These are phyloP conservation scores for Amanita rubescens DNA, from an alignment of 768 basidiomycete species.

Conservation along the genomic window DNA sequence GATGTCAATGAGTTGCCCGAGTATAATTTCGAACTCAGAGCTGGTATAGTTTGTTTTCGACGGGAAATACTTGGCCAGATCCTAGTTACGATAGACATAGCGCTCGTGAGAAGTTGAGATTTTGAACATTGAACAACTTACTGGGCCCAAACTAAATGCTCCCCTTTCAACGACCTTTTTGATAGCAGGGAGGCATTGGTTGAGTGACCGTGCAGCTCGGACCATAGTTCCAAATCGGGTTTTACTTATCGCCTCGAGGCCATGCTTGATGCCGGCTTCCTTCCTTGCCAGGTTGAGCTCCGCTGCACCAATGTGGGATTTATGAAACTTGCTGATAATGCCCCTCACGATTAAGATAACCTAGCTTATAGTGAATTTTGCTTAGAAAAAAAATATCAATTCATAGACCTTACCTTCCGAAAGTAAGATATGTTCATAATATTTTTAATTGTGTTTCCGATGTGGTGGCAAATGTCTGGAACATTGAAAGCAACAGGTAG, in stretches of 20 bases:
- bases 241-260: constrained; percentile 18
- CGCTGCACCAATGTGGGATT: constrained; percentile 13
- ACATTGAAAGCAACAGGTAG: constrained; percentile 15
- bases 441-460: constrained; percentile 19
- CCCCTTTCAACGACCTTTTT: constrained; percentile 11
- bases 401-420: neutral
- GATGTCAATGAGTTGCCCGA: constrained; percentile 11
- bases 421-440: constrained; percentile 18
- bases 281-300: constrained; percentile 11
- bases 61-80: neutral
- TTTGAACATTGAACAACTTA: too few relatives aligned
- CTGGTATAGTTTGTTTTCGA: neutral
- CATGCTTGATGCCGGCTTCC: constrained; percentile 9
- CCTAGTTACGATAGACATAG: too few relatives aligned
- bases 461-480: constrained; percentile 19
- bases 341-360: constrained; percentile 12
- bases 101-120: too few relatives aligned
- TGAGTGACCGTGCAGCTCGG: constrained; percentile 12
- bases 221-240: constrained; percentile 18
- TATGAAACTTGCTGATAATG: constrained; percentile 16
- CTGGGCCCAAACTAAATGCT: constrained; percentile 11
- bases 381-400: neutral
- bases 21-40: constrained; percentile 13
- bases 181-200: constrained; percentile 15
- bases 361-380: neutral